These are phyloP conservation scores for Dryas octopetala DNA, from an alignment of 306 rosid species.

Conservation along the genomic window DNA sequence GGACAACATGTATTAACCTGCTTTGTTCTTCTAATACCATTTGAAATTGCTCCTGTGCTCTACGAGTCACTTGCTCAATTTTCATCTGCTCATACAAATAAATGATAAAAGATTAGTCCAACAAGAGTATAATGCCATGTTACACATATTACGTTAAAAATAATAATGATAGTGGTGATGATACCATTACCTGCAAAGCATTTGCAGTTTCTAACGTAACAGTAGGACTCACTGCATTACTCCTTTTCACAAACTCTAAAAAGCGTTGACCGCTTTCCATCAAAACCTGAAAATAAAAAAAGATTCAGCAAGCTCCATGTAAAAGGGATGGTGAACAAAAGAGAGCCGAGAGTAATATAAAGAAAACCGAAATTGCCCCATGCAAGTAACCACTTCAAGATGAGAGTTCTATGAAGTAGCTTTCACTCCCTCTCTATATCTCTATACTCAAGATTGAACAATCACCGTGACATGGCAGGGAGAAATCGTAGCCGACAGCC, in stretches of 20 bases:
- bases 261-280: slow-evolving; percentile 80
- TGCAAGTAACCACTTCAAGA: slow-evolving; percentile 4
- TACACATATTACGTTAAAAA: slow-evolving; percentile 4
- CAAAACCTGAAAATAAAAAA: slow-evolving; percentile 54
- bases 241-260: slow-evolving; percentile 81
- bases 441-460: slow-evolving; percentile 21
- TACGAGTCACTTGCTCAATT: slow-evolving; percentile 88
- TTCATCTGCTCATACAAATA: slow-evolving; percentile 59
- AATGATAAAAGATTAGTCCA: slow-evolving; percentile 17
- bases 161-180: not conserved
- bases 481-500: slow-evolving; percentile 86
- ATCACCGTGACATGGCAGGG: slow-evolving; percentile 94
- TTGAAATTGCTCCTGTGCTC: slow-evolving; percentile 97
- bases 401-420: not conserved
- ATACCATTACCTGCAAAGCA: slow-evolving; percentile 82
- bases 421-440: slow-evolving; percentile 9
- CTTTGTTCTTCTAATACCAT: slow-evolving; percentile 89
- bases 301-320: slow-evolving; percentile 16
- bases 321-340: not conserved
- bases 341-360: not conserved
- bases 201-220: slow-evolving; percentile 89
- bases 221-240: slow-evolving; percentile 93
- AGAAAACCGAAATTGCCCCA: not conserved
- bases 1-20: slow-evolving; percentile 44
- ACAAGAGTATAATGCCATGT: not conserved